Evolutionary conservation across 2,329 filamentous ascomycete genomes (phyloP).

Genomic region (Cadophora sp.): DNA sequence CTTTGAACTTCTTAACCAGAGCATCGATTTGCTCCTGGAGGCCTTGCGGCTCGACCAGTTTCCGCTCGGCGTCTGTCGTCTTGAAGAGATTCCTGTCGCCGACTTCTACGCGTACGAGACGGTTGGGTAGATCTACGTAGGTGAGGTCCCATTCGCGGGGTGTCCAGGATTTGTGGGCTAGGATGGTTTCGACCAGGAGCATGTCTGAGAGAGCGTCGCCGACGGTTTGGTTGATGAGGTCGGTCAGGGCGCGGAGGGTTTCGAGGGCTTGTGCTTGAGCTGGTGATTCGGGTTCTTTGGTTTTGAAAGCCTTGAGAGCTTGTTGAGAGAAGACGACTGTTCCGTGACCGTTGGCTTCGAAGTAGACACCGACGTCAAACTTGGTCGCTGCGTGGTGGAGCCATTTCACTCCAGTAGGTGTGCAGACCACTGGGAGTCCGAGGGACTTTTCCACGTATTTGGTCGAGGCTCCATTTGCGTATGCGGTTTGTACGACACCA

Average conservation of each 20-base stretch:
- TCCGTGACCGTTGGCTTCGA: conserved; percentile 97
- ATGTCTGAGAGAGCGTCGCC: conserved; percentile 96
- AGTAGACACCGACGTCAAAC: conserved; percentile 96
- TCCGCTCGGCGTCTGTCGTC: conserved; percentile 90
- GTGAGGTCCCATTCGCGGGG: conserved; percentile 91
- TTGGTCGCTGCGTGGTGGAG: conserved; percentile 95
- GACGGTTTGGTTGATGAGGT: conserved; percentile 98
- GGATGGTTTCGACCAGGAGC: conserved; percentile 93
- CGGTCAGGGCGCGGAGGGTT: conserved; percentile 80
- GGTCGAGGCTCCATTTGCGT: conserved; percentile 95
- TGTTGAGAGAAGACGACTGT: conserved; percentile 93
- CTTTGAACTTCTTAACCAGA: conserved; percentile 87
- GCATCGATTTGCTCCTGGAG: conserved; percentile 87
- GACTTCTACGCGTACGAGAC: conserved; percentile 92
- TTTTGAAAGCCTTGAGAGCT: conserved; percentile 79
- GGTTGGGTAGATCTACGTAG: conserved; percentile 93
- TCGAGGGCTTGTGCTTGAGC: conserved; percentile 91
- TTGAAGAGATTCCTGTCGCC: conserved; percentile 87
- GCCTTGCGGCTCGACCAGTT: conserved; percentile 78
- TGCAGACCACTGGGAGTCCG: conserved; percentile 89
- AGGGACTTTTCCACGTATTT: conserved; percentile 89
- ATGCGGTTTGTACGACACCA: conserved; percentile 95
- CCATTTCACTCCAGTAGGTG: conserved; percentile 95
- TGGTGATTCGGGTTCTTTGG: conserved; percentile 84
- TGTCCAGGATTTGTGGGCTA: conserved; percentile 93